Evolutionary conservation across 805 yeast genomes (phyloP).

Genomic region (Blastobotrys parvus): DNA sequence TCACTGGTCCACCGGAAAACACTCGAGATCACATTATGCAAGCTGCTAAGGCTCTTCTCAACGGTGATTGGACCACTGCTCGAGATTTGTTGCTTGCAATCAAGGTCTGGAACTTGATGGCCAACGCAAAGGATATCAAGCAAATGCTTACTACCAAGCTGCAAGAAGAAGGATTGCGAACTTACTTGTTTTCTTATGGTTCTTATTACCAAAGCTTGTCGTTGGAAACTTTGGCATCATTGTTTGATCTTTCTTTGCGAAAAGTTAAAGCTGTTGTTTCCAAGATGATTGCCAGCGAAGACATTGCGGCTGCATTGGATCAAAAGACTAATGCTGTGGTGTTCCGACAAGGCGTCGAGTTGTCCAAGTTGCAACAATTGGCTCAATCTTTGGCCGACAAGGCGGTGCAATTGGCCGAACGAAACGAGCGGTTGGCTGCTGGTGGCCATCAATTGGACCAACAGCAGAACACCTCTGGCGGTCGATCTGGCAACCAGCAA

Average conservation of each 20-base stretch:
- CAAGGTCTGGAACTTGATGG: slow-evolving; percentile 78
- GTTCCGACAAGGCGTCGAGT: slow-evolving; percentile 69
- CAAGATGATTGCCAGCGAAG: slow-evolving; percentile 70
- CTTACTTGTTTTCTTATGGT: slow-evolving; percentile 84
- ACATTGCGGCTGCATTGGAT: slow-evolving; percentile 66
- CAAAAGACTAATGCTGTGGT: slow-evolving; percentile 54
- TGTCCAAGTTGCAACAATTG: slow-evolving; percentile 78
- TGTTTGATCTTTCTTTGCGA: slow-evolving; percentile 54
- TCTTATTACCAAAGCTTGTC: slow-evolving; percentile 69
- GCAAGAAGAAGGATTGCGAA: slow-evolving; percentile 84
- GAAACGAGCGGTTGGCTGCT: slow-evolving; percentile 75
- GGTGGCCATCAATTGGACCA: slow-evolving; percentile 51
- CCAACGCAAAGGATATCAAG: slow-evolving; percentile 58
- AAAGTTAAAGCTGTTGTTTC: slow-evolving; percentile 57
- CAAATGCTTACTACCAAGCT: slow-evolving; percentile 63
- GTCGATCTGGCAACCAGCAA: not conserved
- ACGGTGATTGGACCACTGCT: slow-evolving; percentile 83
- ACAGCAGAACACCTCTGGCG: not conserved
- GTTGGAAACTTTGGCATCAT: slow-evolving; percentile 49
- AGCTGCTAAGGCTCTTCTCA: slow-evolving; percentile 81
- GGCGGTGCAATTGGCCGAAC: slow-evolving; percentile 67
- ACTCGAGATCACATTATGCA: slow-evolving; percentile 88
- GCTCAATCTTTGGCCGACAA: slow-evolving; percentile 79
- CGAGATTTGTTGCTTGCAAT: slow-evolving; percentile 63
- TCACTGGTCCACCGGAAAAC: slow-evolving; percentile 97